Evolutionary conservation across 2,329 filamentous ascomycete genomes (phyloP), one percentile per base, ranked within the genome.

Genomic region (Ilyonectria robusta): DNA sequence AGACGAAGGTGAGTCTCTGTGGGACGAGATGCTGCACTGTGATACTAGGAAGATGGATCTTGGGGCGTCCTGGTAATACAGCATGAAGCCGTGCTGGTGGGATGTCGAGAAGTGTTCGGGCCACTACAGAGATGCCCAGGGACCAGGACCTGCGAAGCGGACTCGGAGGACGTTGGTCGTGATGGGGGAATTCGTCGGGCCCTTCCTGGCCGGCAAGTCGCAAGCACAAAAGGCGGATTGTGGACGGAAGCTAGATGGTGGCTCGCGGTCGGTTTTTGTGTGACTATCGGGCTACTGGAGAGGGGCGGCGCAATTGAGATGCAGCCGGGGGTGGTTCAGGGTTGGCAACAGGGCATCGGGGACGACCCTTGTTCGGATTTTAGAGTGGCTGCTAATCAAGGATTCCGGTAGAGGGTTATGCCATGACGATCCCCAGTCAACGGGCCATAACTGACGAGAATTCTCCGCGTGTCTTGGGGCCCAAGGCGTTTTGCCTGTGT

Each of bases 11-110:
- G 76, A 81, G 76, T 73, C 75, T 78, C 70, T 72, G 85, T 86
- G 78, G 80, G 83, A 87, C 85, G 82, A 83, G 83, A 83, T 83
- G 82, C 81, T 84, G 83, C 82, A 83, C 81, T 78, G 84, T 84
- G 81, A 83, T 83, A 86, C 84, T 83, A 76, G 79, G 77, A 82
- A 82, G 81, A 80, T 80, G 79, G 81, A 79, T 81, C 79, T 80
- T 81, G 81, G 80, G 78, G 78, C 77, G 76, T 78, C 77, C 77
- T 80, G 74, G 85, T 86, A 76, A 81, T 82, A 87, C 85, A 77
- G 78, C 82, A 84, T 85, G 81, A 81, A 81, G 83, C 80, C 81
- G 80, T 84, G 82, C 75, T 81, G 80, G 80, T 81, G 78, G 78
- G 78, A 78, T 81, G 79, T 82, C 80, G 80, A 80, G 79, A 79